Percentiles rank a stretch among this genome's conserved stretches.
These are phyloP conservation scores for Neotropicomus parvogracilis DNA, from an alignment of 1,284 basidiomycete genomes.

Conservation along the genomic window DNA sequence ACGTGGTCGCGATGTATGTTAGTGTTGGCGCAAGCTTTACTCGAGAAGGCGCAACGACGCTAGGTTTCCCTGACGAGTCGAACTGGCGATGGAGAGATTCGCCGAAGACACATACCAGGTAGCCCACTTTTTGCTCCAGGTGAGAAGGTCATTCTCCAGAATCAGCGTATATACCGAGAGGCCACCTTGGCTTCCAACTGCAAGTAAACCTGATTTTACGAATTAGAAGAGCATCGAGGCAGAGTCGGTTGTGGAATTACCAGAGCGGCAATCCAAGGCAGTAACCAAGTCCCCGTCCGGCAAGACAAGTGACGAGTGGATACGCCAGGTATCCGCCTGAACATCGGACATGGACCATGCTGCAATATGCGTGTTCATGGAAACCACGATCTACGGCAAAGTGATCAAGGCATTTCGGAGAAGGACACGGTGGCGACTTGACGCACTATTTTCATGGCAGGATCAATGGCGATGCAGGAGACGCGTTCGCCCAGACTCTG, in stretches of 20 bases:
- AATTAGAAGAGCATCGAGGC: slow-evolving; percentile 5
- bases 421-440: slow-evolving; percentile 5
- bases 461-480: slow-evolving; percentile 65
- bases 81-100: slow-evolving; percentile 2
- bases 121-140: slow-evolving; percentile 75
- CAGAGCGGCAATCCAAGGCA: slow-evolving; percentile 66
- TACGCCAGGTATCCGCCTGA: slow-evolving; percentile 60
- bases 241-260: slow-evolving; percentile 35
- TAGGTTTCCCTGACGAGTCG: slow-evolving; percentile 26
- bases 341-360: slow-evolving; percentile 70
- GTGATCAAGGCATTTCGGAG: slow-evolving; percentile 13
- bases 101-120: slow-evolving; percentile 43
- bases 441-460: slow-evolving; percentile 73
- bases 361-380: slow-evolving; percentile 61
- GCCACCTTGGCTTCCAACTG: slow-evolving; percentile 54
- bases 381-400: slow-evolving; percentile 59
- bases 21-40: slow-evolving; percentile 69
- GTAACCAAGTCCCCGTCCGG: slow-evolving; percentile 52
- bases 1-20: slow-evolving; percentile 66
- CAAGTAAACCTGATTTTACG: slow-evolving; percentile 57
- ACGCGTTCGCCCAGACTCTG: slow-evolving; percentile 45
- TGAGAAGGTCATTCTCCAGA: slow-evolving; percentile 74
- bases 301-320: slow-evolving; percentile 74
- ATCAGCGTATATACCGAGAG: slow-evolving; percentile 71
- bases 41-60: slow-evolving; percentile 47